Percentiles rank a stretch among this genome's conserved stretches.
Conservation (phyloP, 2,329 filamentous ascomycete species). For the Ophiostoma ulmi region DNA sequence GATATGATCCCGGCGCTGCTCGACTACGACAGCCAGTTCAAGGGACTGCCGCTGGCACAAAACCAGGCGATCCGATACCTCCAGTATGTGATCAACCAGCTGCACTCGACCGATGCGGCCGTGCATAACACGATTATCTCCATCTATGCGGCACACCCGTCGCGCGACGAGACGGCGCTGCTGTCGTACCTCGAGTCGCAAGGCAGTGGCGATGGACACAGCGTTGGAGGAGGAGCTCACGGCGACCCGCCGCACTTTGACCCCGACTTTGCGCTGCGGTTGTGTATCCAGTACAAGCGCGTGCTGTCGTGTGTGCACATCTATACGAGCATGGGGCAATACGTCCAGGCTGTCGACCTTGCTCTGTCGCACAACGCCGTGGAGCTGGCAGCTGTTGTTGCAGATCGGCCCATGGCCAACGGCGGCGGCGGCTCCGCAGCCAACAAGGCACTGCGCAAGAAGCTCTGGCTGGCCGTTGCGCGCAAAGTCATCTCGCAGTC, state of each 20-base stretch:
- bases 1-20: conserved; percentile 89
- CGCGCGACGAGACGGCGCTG: conserved; percentile 76
- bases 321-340: conserved; percentile 94
- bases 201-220: conserved; percentile 54
- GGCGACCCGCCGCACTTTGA: conserved; percentile 64
- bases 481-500: conserved; percentile 77
- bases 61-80: conserved; percentile 95
- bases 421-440: conserved; percentile 31
- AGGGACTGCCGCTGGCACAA: conserved; percentile 56
- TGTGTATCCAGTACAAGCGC: conserved; percentile 91
- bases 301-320: conserved; percentile 95
- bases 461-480: conserved; percentile 91
- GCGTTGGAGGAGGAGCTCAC: neutral
- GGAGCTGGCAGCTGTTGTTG: conserved; percentile 82
- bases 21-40: conserved; percentile 80
- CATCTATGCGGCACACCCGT: conserved; percentile 83
- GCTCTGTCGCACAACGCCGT: conserved; percentile 85
- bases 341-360: conserved; percentile 85
- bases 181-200: conserved; percentile 88
- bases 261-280: conserved; percentile 87
- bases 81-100: conserved; percentile 84
- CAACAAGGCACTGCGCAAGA: conserved; percentile 76
- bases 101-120: conserved; percentile 73
- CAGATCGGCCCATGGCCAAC: conserved; percentile 67
- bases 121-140: conserved; percentile 97